Percentiles rank a stretch among this genome's conserved stretches.
Evolutionary conservation across 805 yeast genomes (phyloP).

Genomic region (Novakomyces olei): DNA sequence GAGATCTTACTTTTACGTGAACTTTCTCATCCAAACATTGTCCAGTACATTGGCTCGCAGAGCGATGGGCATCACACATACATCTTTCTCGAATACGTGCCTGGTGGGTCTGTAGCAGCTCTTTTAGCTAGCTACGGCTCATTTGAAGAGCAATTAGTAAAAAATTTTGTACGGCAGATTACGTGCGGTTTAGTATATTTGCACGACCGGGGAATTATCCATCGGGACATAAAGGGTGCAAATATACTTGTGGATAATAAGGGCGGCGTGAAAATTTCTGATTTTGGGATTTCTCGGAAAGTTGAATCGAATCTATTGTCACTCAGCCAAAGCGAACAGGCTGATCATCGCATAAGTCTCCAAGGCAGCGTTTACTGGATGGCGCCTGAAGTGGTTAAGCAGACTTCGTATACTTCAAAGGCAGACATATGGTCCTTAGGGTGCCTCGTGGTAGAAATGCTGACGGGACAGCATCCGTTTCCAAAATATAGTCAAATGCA

Average conservation of each 20-base stretch:
- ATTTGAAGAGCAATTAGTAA: constrained; percentile 52
- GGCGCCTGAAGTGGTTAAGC: constrained; percentile 98
- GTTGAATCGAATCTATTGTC: constrained; percentile 31
- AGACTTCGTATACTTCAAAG: constrained; percentile 69
- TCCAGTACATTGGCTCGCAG: constrained; percentile 73
- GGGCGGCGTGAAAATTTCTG: constrained; percentile 66
- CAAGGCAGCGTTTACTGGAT: constrained; percentile 97
- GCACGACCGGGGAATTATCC: constrained; percentile 56
- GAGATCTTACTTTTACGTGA: constrained; percentile 62
- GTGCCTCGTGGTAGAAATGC: constrained; percentile 81
- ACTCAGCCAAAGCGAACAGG: constrained; percentile 11
- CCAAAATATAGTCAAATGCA: constrained; percentile 93
- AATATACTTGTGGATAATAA: constrained; percentile 61
- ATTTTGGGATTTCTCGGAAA: constrained; percentile 62
- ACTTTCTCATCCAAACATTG: constrained; percentile 77
- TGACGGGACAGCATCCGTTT: constrained; percentile 88
- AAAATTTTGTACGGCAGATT: constrained; percentile 54
- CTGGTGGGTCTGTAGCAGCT: constrained; percentile 50
- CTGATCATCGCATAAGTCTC: constrained; percentile 45
- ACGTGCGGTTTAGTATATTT: constrained; percentile 51
- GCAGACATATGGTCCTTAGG: constrained; percentile 98
- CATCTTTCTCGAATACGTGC: constrained; percentile 59
- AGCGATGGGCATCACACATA: constrained; percentile 49
- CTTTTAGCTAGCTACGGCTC: constrained; percentile 56
- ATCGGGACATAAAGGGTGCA: constrained; percentile 77